These are phyloP conservation scores for Podila verticillata DNA, from an alignment of 192 early-diverging fungal genomes.

Conservation along the genomic window DNA sequence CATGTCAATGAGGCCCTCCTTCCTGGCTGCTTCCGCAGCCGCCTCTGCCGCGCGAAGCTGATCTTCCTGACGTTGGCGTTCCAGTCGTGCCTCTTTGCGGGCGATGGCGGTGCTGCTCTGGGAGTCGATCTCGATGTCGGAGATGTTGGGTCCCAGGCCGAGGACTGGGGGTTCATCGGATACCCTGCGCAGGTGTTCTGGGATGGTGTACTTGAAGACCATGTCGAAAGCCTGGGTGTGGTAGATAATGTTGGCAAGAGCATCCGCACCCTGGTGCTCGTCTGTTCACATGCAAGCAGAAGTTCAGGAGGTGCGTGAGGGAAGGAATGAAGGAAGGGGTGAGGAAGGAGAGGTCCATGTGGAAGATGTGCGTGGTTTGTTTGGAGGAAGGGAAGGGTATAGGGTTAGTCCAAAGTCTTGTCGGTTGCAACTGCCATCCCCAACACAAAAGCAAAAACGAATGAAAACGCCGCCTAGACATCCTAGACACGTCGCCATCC, in stretches of 20 bases:
- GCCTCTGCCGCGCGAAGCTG: neutral
- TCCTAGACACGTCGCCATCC: neutral
- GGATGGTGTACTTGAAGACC: slow-evolving; percentile 48
- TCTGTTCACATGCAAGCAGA: slow-evolving; percentile 15
- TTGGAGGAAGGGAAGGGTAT: too few species aligned
- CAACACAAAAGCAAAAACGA: too few species aligned
- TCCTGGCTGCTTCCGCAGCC: slow-evolving; percentile 3
- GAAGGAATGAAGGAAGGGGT: neutral
- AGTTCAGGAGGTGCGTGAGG: neutral
- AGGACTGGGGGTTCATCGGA: slow-evolving; percentile 16
- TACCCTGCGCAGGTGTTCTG: slow-evolving; percentile 34
- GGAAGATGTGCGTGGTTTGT: neutral
- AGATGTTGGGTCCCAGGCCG: slow-evolving; percentile 2
- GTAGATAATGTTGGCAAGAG: slow-evolving; percentile 51
- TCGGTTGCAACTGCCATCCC: too few species aligned
- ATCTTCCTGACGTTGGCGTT: slow-evolving; percentile 7
- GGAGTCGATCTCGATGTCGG: slow-evolving; percentile 24
- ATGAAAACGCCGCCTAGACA: neutral
- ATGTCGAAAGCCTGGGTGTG: slow-evolving; percentile 51
- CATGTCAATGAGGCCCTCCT: slow-evolving; percentile 14
- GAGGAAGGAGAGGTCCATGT: neutral
- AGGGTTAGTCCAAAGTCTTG: too few species aligned
- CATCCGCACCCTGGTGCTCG: slow-evolving; percentile 47
- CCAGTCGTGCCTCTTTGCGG: neutral
- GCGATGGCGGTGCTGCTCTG: slow-evolving; percentile 14